A percentile compares a stretch with the other conserved stretches of the same genome.
Evolutionary conservation across 2,329 filamentous ascomycete genomes (phyloP).

Genomic region (Alternaria brassicicola): DNA sequence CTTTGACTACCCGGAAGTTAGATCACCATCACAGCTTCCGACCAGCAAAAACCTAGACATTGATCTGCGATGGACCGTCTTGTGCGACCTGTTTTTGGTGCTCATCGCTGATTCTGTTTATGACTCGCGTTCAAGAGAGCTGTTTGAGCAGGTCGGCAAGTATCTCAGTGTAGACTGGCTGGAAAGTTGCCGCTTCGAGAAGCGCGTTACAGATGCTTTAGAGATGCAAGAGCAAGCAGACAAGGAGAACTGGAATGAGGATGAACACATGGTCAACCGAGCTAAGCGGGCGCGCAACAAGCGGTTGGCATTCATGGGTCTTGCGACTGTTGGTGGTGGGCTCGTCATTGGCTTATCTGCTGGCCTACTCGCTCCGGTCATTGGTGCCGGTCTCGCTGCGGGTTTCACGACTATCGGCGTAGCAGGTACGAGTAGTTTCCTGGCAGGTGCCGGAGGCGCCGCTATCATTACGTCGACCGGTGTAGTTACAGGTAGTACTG

Average conservation of each 20-base stretch:
- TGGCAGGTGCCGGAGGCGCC: conserved; percentile 89
- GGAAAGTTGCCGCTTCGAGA: conserved; percentile 96
- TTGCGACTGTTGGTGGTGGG: conserved; percentile 93
- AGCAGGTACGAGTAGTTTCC: conserved; percentile 83
- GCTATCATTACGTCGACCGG: conserved; percentile 92
- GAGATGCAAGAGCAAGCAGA: conserved; percentile 97
- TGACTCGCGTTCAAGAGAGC: conserved; percentile 81
- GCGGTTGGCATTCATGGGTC: conserved; percentile 91
- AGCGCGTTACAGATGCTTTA: conserved; percentile 91
- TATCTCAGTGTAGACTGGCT: conserved; percentile 85
- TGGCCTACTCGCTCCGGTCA: conserved; percentile 87
- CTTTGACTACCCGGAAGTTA: conserved; percentile 78
- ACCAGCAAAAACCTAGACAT: conserved; percentile 87
- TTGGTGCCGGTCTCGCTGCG: conserved; percentile 90
- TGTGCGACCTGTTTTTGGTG: conserved; percentile 93
- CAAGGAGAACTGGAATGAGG: conserved; percentile 97
- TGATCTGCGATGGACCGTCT: conserved; percentile 93
- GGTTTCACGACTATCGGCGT: conserved; percentile 96
- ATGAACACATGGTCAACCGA: conserved; percentile 87
- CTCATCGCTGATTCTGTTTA: conserved; percentile 97
- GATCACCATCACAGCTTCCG: conserved; percentile 81
- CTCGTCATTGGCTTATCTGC: conserved; percentile 95
- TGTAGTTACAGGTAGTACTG: conserved; percentile 82
- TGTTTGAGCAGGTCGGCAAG: conserved; percentile 82
- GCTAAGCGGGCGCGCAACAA: conserved; percentile 81